Percentiles rank a stretch among this genome's conserved stretches.
Conservation (phyloP, 805 yeast genomes). For the Ogataea dorogensis region DNA sequence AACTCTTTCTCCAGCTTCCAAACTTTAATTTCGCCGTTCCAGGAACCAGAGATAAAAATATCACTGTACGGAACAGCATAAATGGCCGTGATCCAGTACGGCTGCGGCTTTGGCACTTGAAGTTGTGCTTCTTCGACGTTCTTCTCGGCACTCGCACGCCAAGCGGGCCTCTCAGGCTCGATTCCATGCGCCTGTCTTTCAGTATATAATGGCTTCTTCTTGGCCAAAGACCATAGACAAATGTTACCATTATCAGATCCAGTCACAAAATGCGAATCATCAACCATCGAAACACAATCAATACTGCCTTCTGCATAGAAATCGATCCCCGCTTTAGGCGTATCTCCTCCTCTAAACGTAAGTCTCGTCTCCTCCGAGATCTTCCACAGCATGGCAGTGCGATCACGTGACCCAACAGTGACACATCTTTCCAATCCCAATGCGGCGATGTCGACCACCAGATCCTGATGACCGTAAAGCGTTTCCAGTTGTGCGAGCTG, state of each 20-base stretch:
- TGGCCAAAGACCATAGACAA: constrained; percentile 84
- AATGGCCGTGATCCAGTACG: constrained; percentile 82
- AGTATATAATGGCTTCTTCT: constrained; percentile 80
- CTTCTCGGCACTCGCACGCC: constrained; percentile 54
- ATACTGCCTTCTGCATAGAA: constrained; percentile 80
- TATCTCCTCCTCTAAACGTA: constrained; percentile 90
- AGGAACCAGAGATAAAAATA: constrained; percentile 83
- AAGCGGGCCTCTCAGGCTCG: constrained; percentile 39
- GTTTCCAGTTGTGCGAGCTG: constrained; percentile 89
- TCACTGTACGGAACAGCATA: constrained; percentile 84
- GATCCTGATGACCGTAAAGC: constrained; percentile 93
- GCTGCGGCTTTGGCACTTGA: constrained; percentile 70
- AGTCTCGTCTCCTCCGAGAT: constrained; percentile 92
- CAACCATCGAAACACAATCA: constrained; percentile 87
- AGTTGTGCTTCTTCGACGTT: constrained; percentile 34
- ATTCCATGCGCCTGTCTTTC: constrained; percentile 78
- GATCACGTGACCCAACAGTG: constrained; percentile 92
- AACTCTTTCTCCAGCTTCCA: constrained; percentile 74
- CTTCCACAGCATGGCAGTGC: constrained; percentile 95
- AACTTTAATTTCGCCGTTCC: constrained; percentile 71
- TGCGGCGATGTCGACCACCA: constrained; percentile 77
- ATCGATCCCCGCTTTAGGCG: constrained; percentile 30
- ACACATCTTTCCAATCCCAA: constrained; percentile 87
- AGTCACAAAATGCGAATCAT: constrained; percentile 88
- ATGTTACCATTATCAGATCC: constrained; percentile 94